These are phyloP conservation scores for Kwoniella bestiolae DNA, from an alignment of 768 basidiomycete genomes.

Conservation along the genomic window DNA sequence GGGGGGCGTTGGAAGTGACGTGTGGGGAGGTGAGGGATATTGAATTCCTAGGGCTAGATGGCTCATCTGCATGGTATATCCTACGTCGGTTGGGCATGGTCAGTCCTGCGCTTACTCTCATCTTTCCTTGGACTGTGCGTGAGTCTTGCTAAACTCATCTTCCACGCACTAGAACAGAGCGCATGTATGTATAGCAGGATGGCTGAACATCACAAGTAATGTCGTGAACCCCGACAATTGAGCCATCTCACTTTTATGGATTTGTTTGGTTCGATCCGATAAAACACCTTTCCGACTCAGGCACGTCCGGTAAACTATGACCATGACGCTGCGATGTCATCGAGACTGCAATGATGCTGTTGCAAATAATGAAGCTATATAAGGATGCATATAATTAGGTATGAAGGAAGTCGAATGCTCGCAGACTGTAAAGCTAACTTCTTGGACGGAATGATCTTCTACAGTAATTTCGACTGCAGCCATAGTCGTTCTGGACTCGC, in stretches of 20 bases:
- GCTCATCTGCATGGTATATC: conserved; percentile 1
- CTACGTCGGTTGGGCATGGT: neutral
- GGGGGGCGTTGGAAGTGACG: conserved; percentile 5
- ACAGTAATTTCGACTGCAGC: no score
- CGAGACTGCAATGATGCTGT: no score
- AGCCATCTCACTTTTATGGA: conserved; percentile 16
- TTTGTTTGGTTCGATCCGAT: conserved; percentile 25
- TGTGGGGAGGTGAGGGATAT: conserved; percentile 6
- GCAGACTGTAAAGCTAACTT: no score
- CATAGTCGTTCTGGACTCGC: no score
- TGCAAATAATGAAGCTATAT: no score
- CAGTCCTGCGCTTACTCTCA: neutral
- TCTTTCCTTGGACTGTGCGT: no score
- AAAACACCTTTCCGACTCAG: conserved; percentile 5
- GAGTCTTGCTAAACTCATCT: no score
- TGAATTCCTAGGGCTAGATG: neutral
- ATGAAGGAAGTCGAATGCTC: no score
- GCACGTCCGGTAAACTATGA: neutral
- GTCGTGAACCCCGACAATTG: conserved; percentile 4
- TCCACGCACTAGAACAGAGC: no score
- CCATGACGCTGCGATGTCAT: neutral
- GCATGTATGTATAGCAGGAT: neutral
- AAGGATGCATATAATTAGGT: no score
- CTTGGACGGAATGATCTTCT: neutral
- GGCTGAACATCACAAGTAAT: conserved; percentile 8